Base-by-base conservation (phyloP, 768 basidiomycete species). In the Trichaptum fuscoviolaceum region DNA sequence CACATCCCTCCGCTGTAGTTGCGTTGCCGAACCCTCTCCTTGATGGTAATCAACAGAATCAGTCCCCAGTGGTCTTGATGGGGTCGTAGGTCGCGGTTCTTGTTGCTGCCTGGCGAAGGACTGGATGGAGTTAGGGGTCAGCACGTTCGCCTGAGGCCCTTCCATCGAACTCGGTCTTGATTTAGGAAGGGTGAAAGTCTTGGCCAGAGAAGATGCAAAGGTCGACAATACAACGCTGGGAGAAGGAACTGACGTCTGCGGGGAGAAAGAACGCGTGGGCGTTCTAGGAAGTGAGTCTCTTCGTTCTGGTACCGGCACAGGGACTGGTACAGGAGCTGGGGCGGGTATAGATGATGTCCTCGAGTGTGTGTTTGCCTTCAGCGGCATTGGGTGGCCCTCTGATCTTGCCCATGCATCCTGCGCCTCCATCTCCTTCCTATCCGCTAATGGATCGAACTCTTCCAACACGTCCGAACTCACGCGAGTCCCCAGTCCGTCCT, bases 361-460 rank as follows among this genome's bases (percentile, higher is more conserved):
- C 25, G 69, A 62, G 10, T 25, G 23, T 8, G 27, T 35, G 9
- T 69, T 61, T 23, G 63, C 24, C 24, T 42, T 67, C 17, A 63
- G 64, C 17, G 67, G 62, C 12, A 36, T 86, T 26, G 86, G 87
- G 74, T 90, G 88, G 0, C 82, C 80, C 69, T 89, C 85, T 24
- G 87, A 77, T 20, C 75, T 77, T 67, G 82, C 84, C 90, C 90
- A 91, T 59, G 88, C 90, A 17, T 84, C 81, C 57, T 82, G 81
- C 3, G 89, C 88, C 25, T 81, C 84, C 66, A 82, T 75, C 73
- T 89, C 87, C 65, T 88, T 85, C 35, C 77, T 71, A 68, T 79
- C 83, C 0, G 77, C 85, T 25, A 91, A 76, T 18, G 90, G 90
- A 76, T 92, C 90, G 72, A 92, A 91, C 71, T 90, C 84, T 36